Evolutionary conservation across 306 rosid genomes (phyloP).

Genomic region (Ziziphus jujuba): DNA sequence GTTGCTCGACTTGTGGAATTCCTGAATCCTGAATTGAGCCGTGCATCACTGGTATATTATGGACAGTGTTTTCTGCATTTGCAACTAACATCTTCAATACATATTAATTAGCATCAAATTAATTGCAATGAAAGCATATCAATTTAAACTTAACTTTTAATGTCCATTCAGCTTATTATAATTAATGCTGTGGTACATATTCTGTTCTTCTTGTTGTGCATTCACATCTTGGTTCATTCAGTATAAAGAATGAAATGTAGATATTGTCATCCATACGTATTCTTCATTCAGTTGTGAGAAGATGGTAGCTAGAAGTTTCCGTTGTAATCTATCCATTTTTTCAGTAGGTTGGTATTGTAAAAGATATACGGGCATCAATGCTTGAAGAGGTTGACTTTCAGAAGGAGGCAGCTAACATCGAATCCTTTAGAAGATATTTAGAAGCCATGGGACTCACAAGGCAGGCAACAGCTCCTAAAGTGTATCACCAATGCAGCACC

Average conservation of each 20-base stretch:
- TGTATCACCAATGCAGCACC: slow-evolving; percentile 76
- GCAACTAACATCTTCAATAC: slow-evolving; percentile 9
- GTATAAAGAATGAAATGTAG: background rate
- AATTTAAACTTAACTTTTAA: slow-evolving; percentile 6
- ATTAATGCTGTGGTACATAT: background rate
- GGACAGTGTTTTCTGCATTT: slow-evolving; percentile 13
- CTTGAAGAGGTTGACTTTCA: slow-evolving; percentile 96
- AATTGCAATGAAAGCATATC: background rate
- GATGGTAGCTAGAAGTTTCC: slow-evolving; percentile 27
- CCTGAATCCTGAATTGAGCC: slow-evolving; percentile 87
- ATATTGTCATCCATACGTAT: slow-evolving; percentile 7
- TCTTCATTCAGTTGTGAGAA: slow-evolving; percentile 8
- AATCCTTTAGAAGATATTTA: slow-evolving; percentile 86
- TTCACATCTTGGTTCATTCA: slow-evolving; percentile 15
- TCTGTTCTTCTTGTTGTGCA: slow-evolving; percentile 2
- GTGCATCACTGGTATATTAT: slow-evolving; percentile 72
- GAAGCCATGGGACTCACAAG: slow-evolving; percentile 82
- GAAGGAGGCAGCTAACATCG: slow-evolving; percentile 93
- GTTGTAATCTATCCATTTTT: slow-evolving; percentile 35
- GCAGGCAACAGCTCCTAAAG: slow-evolving; percentile 94
- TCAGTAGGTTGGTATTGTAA: slow-evolving; percentile 84
- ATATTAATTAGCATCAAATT: background rate
- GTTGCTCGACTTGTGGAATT: slow-evolving; percentile 91
- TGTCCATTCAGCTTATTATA: background rate
- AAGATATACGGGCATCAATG: slow-evolving; percentile 93